Evolutionary conservation across 441 rosid genomes (phyloP), one percentile per base, ranked within the genome.

Genomic region (Erysimum cheiri): DNA sequence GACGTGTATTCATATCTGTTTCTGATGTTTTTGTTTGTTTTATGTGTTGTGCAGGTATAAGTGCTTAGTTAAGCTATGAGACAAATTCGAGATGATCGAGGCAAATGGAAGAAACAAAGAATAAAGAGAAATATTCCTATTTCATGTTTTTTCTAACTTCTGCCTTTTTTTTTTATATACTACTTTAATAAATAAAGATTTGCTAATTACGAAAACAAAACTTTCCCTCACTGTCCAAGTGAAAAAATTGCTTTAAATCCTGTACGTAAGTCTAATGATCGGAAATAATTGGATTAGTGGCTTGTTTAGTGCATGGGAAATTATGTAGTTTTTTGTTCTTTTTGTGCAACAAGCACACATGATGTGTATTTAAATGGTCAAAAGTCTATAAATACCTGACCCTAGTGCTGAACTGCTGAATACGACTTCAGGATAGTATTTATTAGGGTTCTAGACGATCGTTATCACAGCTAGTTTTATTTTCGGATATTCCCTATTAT

Each of bases 401-500:
- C 36, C 60, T 47, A 64, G 22, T 52, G 36, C 60, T 61, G 39
- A 29, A n/a, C 7, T 49, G 26, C 26, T 73, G 72, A 53, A 67
- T 52, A 60, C 61, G 67, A 66, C 72, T 54, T 52, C 7, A 44
- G 1, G 44, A 46, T 28, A 4, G 59, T 57, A 44, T 15, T 53
- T 60, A 61, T 44, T 44, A 53, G 32, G 52, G 7, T n/a, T 22
- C 41, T 39, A 58, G 52, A 35, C 64, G 28, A 28, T 74, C 78
- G 64, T 68, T 46, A 17, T 65, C 77, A 73, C 22, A 29, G 13
- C 67, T 50, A 49, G 13, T 66, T 6, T 24, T 66, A 15, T 19
- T 32, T 54, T 47, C 15, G 64, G 54, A 68, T 46, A 46, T 61
- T 61, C 53, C 52, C 52, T 74, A 12, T 47, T 35, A 2, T 67